Base-by-base conservation (phyloP, 2,329 filamentous ascomycete genomes). In the Xylaria sp. region DNA sequence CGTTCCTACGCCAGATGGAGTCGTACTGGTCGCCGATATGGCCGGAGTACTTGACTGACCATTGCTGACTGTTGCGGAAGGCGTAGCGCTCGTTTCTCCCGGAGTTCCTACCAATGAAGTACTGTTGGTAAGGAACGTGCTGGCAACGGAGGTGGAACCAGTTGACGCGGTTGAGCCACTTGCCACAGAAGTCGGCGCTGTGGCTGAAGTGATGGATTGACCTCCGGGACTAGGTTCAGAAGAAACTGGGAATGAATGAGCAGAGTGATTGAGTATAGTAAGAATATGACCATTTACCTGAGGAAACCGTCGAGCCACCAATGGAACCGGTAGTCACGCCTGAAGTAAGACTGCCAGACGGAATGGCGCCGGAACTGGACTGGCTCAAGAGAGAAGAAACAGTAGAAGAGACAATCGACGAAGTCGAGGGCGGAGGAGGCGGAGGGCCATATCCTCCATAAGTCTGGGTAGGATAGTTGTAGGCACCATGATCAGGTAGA, bases 361-460 rank as follows among this genome's bases (percentile, higher is more conserved):
- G 46, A 8, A 20, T 50, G 2, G 55, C 46, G 42, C 26, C 55
- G 19, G 46, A 17, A 40, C 41, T 41, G 22, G 58, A 56, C 34
- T 56, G 48, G 40, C 42, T 54, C 18, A 52, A 44, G 20, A 39
- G 34, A 7, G 60, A 61, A 8, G 58, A 56, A 8, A 13, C 29
- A 13, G 39, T 21, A 2, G 40, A 24, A 5, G 59, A 52, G 17
- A 49, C 34, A 44, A 29, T 11, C 22, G 48, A 45, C 7, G 63
- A 54, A 17, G 57, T 62, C 1, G 57, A 58, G 4, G 55, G 37
- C n/a, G 61, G 52, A 24, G 62, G 63, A 4, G 63, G 61, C 11
- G 64, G 65, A 20, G 56, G 60, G 7, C 66, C 66, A 52, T 68
- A 68, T 54, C 64, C 66, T 42, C 65, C 65, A 50, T 66, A 66